Percentiles rank a stretch among this genome's conserved stretches.
Evolutionary conservation across 495 filamentous ascomycete species (phyloP).

Genomic region (Podospora appendiculata): DNA sequence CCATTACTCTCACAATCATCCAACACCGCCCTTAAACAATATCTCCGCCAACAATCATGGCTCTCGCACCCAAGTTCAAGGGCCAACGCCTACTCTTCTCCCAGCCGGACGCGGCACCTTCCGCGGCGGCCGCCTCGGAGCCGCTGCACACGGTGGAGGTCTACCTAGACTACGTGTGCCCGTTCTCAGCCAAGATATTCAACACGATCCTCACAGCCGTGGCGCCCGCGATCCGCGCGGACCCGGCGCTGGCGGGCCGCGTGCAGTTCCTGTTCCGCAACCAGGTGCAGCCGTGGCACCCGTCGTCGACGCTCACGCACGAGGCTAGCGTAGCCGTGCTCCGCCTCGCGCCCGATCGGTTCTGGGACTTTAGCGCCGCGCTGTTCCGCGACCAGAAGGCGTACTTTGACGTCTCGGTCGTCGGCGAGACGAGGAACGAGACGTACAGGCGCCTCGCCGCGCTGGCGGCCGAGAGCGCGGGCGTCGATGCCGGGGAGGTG

Average conservation of each 20-base stretch:
- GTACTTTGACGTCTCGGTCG: conserved; percentile 77
- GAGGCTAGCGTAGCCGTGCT: conserved; percentile 80
- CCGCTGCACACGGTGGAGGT: conserved; percentile 68
- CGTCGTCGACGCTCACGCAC: conserved; percentile 77
- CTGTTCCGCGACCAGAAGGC: conserved; percentile 63
- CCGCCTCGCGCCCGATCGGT: conserved; percentile 55
- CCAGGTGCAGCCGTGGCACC: conserved; percentile 95
- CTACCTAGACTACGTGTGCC: conserved; percentile 84
- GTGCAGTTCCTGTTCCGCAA: conserved; percentile 76
- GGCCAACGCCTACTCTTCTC: conserved; percentile 53
- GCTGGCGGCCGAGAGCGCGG: conserved; percentile 53
- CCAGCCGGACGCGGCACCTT: neutral
- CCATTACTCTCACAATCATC: too few species aligned
- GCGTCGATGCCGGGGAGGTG: conserved; percentile 57
- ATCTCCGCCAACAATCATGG: conserved; percentile 53
- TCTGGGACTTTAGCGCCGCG: conserved; percentile 67
- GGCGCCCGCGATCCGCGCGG: conserved; percentile 47
- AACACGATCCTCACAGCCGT: conserved; percentile 42
- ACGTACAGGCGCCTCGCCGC: conserved; percentile 74
- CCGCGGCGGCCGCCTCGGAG: conserved; percentile 17
- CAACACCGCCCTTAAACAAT: neutral
- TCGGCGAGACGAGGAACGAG: conserved; percentile 72
- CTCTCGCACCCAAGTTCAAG: conserved; percentile 69
- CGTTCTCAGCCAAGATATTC: conserved; percentile 60
- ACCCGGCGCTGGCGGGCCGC: conserved; percentile 45